Evolutionary conservation across 768 basidiomycete genomes (phyloP), one percentile per base, ranked within the genome.

Genomic region (Serendipita sp.): DNA sequence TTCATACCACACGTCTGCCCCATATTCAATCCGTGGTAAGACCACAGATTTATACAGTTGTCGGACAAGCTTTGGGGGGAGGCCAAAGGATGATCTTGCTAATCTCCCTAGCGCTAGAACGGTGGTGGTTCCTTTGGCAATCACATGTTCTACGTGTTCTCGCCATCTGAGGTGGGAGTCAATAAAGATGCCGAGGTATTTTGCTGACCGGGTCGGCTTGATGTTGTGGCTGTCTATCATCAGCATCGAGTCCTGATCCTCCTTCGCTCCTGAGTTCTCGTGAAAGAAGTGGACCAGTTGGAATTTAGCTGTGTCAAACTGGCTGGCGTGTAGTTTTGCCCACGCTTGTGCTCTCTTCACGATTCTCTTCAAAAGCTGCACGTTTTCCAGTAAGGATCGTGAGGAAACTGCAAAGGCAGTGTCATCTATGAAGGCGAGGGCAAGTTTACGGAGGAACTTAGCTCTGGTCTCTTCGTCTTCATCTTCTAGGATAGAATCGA

Each of bases 161-260:
- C 43, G 13, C 27, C 64, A 66, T 43, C 62, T 18, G 5, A 66
- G 63, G 8, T 64, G n/a, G 15, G 40, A 27, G 44, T 66, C 65
- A 3, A 66, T 34, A 1, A 63, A 63, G 27, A 66, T 34, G 27
- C 65, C 63, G 23, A 66, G 44, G 16, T 44, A 34, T 18, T 33
- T 43, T 13, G 62, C 60, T 18, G 27, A 45, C 44, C 8, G 5
- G 15, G 10, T 18, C 2, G 64, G 64, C 3, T 63, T 46, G 10
- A 66, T 64, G 23, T 23, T 23, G 23, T 23, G 23, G 23, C 23
- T 23, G 23, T 23, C 23, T 23, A 23, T 23, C 23, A 23, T 23
- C 23, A 23, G 23, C 23, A 23, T 23, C 23, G 23, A 23, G 23
- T 23, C 23, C 23, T 23, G 23, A 23, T 23, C 23, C 23, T 23